Base-by-base conservation (phyloP, 352 stramenopile species). In the Aphanomyces stellatus region DNA sequence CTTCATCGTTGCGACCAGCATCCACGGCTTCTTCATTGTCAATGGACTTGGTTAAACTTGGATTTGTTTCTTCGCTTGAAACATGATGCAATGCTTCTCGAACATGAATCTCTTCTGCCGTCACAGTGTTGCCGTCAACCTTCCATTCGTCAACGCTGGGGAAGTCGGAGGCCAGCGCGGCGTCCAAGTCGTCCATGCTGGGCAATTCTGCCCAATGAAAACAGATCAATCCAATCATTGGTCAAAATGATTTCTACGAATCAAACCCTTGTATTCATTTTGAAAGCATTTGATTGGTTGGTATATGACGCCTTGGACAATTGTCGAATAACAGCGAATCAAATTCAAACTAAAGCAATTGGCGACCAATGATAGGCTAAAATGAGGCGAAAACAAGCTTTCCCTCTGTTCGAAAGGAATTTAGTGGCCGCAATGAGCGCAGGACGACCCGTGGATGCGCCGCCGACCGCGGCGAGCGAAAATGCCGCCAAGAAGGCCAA, bases 401-500 rank as follows among this genome's bases (percentile, higher is more conserved):
- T 53, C 22, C 25, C 2, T 28, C 13, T 28, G 8, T 13, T 28
- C 46, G n/a, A 53, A 53, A 30, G 8, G 46, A 53, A 30, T 53
- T 53, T 53, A 22, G 46, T 53, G 46, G 46, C 24, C 10, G 46
- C 8, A 28, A 53, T 53, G 46, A 53, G 46, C 46, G 24, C 46
- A 8, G 25, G 17, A 24, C 33, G 53, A 62, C 31, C 11, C 53
- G 53, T 15, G 34, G 31, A 30, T 25, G 31, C 31, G 55, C 35
- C 4, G 11, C 30, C 4, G 24, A n/a, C 31, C 25, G 28, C 8
- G 51, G 13, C n/a, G 37, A 46, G 37, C 27, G 53, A 62, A 46
- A 43, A 49, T 49, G 55, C 55, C 33, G 24, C 55, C 34, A 64
- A 64, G 55, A 64, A 64, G 55, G 11, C 55, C 15, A 64, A 64